Percentiles rank a stretch among this genome's conserved stretches.
Evolutionary conservation across 257 asterid species (phyloP).

Genomic region (Capsicum rhomboideum): DNA sequence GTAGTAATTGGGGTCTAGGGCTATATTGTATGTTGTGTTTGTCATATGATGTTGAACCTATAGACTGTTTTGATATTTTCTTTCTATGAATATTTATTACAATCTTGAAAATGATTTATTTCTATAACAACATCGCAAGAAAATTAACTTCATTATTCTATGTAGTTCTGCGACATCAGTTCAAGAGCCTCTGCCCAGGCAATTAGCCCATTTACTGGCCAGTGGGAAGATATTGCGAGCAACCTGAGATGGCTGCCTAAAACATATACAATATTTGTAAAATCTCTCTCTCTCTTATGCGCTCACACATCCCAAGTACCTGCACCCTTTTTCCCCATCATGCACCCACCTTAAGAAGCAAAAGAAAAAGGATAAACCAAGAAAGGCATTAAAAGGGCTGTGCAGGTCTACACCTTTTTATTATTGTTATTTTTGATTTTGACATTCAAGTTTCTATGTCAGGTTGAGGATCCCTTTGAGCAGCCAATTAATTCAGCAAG

Average conservation of each 20-base stretch:
- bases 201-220: constrained; percentile 53
- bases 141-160: constrained; percentile 5
- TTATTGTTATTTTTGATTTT: not conserved
- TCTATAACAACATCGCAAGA: constrained; percentile 15
- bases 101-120: not conserved
- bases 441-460: not conserved
- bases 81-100: not conserved
- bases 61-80: not conserved
- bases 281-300: constrained; percentile 18
- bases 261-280: constrained; percentile 75
- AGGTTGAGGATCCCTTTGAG: constrained; percentile 99
- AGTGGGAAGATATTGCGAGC: constrained; percentile 64
- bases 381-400: not conserved
- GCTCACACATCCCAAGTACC: not conserved
- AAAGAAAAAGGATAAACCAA: not conserved
- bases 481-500: constrained; percentile 83
- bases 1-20: constrained; percentile 20
- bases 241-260: constrained; percentile 95
- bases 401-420: not conserved
- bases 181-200: constrained; percentile 64
- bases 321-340: not conserved
- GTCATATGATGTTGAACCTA: constrained; percentile 1
- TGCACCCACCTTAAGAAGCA: not conserved
- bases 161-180: constrained; percentile 69
- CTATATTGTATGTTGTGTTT: not conserved